Evolutionary conservation across 164 flowering plant genomes (phyloP).

Genomic region (Kalanchoe fedtschenkoi): DNA sequence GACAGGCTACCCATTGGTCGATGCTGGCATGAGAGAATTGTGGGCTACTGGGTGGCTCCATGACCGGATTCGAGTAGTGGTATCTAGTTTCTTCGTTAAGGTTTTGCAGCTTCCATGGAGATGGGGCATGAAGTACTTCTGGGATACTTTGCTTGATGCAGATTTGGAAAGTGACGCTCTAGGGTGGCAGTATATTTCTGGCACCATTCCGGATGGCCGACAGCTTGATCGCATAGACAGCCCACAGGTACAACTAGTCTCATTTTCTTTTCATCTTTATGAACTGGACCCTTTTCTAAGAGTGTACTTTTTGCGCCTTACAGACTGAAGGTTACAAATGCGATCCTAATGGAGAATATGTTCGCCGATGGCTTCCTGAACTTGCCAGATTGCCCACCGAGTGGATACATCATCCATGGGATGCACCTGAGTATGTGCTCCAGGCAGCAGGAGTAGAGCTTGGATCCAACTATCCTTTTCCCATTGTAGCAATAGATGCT

Average conservation of each 20-base stretch:
- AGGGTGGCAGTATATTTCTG: constrained; percentile 97
- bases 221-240: constrained; percentile 83
- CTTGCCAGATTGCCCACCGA: constrained; percentile 87
- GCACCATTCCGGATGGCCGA: constrained; percentile 90
- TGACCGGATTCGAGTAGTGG: constrained; percentile 87
- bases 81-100: constrained; percentile 94
- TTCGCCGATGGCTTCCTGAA: constrained; percentile 94
- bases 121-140: constrained; percentile 98
- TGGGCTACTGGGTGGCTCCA: constrained; percentile 99
- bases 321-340: constrained; percentile 89
- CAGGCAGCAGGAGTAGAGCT: constrained; percentile 95
- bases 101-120: constrained; percentile 95
- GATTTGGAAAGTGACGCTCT: constrained; percentile 97
- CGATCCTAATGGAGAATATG: constrained; percentile 93
- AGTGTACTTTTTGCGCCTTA: background rate
- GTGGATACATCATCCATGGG: constrained; percentile 99
- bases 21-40: constrained; percentile 98
- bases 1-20: constrained; percentile 94
- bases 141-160: constrained; percentile 97
- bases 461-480: constrained; percentile 84
- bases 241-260: constrained; percentile 52
- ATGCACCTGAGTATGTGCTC: constrained; percentile 83
- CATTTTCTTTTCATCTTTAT: background rate
- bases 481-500: constrained; percentile 67
- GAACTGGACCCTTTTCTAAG: no score